Percentiles rank a stretch among this genome's conserved stretches.
Conservation (phyloP, 2,329 filamentous ascomycete species). For the Colletotrichum zoysiae region DNA sequence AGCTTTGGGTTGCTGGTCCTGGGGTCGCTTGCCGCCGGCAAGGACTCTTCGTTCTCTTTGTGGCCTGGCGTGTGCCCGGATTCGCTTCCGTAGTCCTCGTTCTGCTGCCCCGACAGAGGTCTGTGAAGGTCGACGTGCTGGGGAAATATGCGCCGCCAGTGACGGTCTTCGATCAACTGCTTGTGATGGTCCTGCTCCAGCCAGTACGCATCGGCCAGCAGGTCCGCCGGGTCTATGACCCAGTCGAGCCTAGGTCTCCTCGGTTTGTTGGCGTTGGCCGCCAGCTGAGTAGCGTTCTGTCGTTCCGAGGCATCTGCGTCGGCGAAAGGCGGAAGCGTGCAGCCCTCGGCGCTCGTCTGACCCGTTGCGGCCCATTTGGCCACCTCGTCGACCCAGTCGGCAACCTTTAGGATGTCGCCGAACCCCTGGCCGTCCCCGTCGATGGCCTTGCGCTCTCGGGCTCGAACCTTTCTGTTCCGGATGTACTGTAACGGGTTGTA, state of each 20-base stretch:
- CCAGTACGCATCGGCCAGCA: slow-evolving; percentile 93
- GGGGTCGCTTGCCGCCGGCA: slow-evolving; percentile 21
- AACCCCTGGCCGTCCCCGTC: slow-evolving; percentile 84
- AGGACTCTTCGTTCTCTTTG: slow-evolving; percentile 20
- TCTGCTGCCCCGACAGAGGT: slow-evolving; percentile 48
- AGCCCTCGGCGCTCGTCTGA: slow-evolving; percentile 49
- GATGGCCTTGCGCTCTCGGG: slow-evolving; percentile 80
- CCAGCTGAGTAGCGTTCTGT: slow-evolving; percentile 54
- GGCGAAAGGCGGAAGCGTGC: slow-evolving; percentile 60
- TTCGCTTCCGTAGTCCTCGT: slow-evolving; percentile 41
- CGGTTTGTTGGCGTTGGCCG: slow-evolving; percentile 66
- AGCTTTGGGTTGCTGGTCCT: slow-evolving; percentile 43
- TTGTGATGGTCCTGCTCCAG: slow-evolving; percentile 86
- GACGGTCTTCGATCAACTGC: slow-evolving; percentile 81
- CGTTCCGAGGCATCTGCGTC: slow-evolving; percentile 57
- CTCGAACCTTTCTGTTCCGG: slow-evolving; percentile 87
- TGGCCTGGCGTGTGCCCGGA: slow-evolving; percentile 20
- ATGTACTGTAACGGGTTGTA: slow-evolving; percentile 97
- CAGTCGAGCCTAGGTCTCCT: slow-evolving; percentile 86
- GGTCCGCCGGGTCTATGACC: slow-evolving; percentile 84
- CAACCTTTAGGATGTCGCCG: slow-evolving; percentile 77
- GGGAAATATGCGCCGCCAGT: slow-evolving; percentile 80
- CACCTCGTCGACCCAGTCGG: slow-evolving; percentile 81
- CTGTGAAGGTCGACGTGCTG: slow-evolving; percentile 48
- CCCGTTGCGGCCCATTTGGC: slow-evolving; percentile 60